Base-by-base conservation (phyloP, 257 asterid species). In the Solanum virginianum region DNA sequence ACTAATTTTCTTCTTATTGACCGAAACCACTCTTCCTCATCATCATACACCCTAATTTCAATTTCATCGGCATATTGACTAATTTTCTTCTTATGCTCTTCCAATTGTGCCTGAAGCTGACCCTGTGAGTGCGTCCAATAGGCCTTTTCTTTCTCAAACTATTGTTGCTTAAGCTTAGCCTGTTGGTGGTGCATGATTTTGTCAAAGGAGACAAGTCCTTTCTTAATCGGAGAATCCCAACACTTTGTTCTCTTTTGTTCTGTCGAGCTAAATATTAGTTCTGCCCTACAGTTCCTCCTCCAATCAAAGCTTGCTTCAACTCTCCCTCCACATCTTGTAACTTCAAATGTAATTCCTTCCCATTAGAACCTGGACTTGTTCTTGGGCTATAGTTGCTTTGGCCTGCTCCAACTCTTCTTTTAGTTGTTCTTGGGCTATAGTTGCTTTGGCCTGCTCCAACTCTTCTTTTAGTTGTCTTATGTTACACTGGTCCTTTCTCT, bases 21-120 rank as follows among this genome's bases (percentile, higher is more conserved):
- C 53, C 97, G 88, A 84, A 96, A 96, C 98, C 98, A 96, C 88
- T 93, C 98, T 86, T 95, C 97, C 85, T 94, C 98, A 54, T 96
- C 98, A 66, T 91, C 97, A 83, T 92, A 96, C 77, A 96, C 99
- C 90, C 99, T 96, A 83, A 17, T 41, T 65, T 59, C 81, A 18
- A 53, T 51, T 36, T 20, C 29, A 39, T n/a, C n/a, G n/a, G n/a
- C n/a, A n/a, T n/a, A n/a, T n/a, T n/a, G n/a, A n/a, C n/a, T n/a
- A 2, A 13, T 4, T 1, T 15, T 53, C 20, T 14, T 4, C 65
- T 12, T 20, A 13, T 2, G 1, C 4, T 57, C 10, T 66, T 66
- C 22, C 15, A 29, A 10, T 1, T 66, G 3, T 14, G 7, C 45
- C 8, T 66, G 20, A 15, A 15, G 26, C 7, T 66, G 12, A 29